A percentile compares a stretch with the other conserved stretches of the same genome.
These are phyloP conservation scores for Termitomyces sp. DNA, from an alignment of 768 basidiomycete genomes.

Conservation along the genomic window DNA sequence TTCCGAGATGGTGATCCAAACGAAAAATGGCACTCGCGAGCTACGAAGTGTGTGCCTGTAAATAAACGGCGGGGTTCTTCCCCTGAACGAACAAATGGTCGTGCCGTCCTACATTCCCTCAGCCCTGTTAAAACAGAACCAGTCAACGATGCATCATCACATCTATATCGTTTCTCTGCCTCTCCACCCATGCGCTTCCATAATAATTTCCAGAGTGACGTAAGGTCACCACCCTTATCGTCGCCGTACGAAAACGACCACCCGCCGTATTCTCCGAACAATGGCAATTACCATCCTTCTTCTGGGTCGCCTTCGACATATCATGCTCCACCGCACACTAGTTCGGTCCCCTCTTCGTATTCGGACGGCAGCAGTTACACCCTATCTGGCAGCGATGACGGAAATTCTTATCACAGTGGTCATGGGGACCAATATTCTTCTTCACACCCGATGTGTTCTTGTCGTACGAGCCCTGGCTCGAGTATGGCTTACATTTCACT, in stretches of 20 bases:
- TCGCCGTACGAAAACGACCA: constrained; percentile 34
- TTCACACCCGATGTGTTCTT: constrained; percentile 47
- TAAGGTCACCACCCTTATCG: constrained; percentile 26
- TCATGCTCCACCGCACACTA: constrained; percentile 15
- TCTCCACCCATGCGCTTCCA: constrained; percentile 55
- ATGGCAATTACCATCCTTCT: constrained; percentile 16
- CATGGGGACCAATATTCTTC: constrained; percentile 27
- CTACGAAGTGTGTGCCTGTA: constrained; percentile 57
- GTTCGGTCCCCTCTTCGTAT: constrained; percentile 29
- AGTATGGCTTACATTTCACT: constrained; percentile 56
- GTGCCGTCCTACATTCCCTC: constrained; percentile 39
- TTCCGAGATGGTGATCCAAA: constrained; percentile 77
- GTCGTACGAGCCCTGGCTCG: constrained; percentile 57
- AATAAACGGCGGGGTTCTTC: constrained; percentile 35
- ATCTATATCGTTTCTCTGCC: constrained; percentile 67
- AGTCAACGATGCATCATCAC: constrained; percentile 39
- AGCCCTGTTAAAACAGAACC: constrained; percentile 70
- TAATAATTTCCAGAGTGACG: constrained; percentile 44
- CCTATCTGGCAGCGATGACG: constrained; percentile 34
- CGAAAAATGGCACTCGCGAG: constrained; percentile 85
- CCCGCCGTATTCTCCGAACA: constrained; percentile 18
- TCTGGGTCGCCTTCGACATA: constrained; percentile 23
- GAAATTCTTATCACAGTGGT: constrained; percentile 30
- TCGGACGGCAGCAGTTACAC: constrained; percentile 34
- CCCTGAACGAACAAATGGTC: constrained; percentile 31